A percentile compares a stretch with the other conserved stretches of the same genome.
Conservation (phyloP, 2,329 filamentous ascomycete species). For the Aspergillus sp. region DNA sequence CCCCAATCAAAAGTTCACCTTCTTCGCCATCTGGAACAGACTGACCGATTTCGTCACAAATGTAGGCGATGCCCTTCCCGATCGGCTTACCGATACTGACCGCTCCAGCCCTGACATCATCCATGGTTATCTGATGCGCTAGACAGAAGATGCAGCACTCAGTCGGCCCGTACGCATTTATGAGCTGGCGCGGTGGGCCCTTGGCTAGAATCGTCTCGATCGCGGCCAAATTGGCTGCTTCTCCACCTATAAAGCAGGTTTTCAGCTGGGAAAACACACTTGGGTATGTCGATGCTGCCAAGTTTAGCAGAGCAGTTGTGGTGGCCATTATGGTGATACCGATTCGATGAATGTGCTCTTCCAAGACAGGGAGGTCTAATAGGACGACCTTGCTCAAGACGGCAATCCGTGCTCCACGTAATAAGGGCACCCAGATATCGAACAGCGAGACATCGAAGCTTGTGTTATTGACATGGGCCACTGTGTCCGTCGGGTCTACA, state of each 20-base stretch:
- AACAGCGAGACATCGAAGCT: constrained; percentile 22
- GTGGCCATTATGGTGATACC: constrained; percentile 12
- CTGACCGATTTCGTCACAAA: constrained; percentile 8
- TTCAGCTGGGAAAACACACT: constrained; percentile 9
- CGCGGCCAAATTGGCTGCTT: constrained; percentile 11
- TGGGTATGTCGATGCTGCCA: constrained; percentile 9
- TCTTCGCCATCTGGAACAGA: constrained; percentile 9
- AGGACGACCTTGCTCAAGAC: constrained; percentile 9
- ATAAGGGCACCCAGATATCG: constrained; percentile 17
- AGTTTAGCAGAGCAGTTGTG: constrained; percentile 14
- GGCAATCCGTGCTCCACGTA: constrained; percentile 13
- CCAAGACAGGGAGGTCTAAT: constrained; percentile 8
- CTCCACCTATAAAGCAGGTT: constrained; percentile 12
- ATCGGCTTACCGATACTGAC: constrained; percentile 38
- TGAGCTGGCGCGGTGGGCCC: constrained; percentile 11
- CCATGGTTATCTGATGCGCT: constrained; percentile 10
- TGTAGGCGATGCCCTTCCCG: constrained; percentile 5
- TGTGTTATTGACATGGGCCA: constrained; percentile 16
- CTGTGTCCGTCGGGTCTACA: constrained; percentile 6
- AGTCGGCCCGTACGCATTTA: constrained; percentile 20
- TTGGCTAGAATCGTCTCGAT: constrained; percentile 10
- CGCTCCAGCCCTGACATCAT: constrained; percentile 6
- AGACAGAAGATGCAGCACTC: constrained; percentile 16
- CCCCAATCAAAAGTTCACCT: constrained; percentile 19
- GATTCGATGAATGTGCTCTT: constrained; percentile 1